Base-by-base conservation (phyloP, 2,329 filamentous ascomycete species). In the Colletotrichum sp. region DNA sequence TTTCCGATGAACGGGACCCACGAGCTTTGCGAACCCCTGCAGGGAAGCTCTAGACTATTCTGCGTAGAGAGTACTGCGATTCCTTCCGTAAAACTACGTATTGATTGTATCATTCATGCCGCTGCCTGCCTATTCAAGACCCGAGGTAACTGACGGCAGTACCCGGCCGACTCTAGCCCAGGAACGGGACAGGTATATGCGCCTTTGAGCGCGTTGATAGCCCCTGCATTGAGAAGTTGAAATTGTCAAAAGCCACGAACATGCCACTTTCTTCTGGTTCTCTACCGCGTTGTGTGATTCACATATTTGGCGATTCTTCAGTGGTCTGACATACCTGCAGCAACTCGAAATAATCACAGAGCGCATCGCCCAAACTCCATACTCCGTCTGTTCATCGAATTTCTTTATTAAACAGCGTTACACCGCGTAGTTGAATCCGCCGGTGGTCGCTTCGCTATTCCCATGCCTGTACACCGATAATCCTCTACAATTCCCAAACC, bases 391-490 rank as follows among this genome's bases (percentile, higher is more conserved):
- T 68, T 62, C 44, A 63, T 71, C 62, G n/a, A 34, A 55, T 64
- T 57, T 34, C 66, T 62, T 64, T 77, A 77, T 74, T 76, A 73
- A 69, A 77, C 76, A 77, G 49, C 32, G 36, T 26, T 44, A 52
- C 71, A 76, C 66, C 36, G 52, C 75, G 66, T 66, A 69, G 32
- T 75, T 76, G 71, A 75, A 68, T 72, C 63, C 72, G 75, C 52
- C 44, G 60, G 62, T 72, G 72, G 34, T 60, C 67, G 63, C 73
- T 49, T 63, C 68, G 62, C 63, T 65, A 64, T 52, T 49, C 32
- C 59, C 71, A 75, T 76, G 72, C 74, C 74, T 75, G 72, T 75
- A 76, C 62, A 75, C 66, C 66, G 24, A 18, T 26, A 15, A 34
- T 18, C 52, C 55, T 76, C 74, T 76, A 74, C 71, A 74, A 24